These are phyloP conservation scores for Thoreauomyces humboldtii DNA, from an alignment of 192 early-diverging fungal genomes.

Conservation along the genomic window DNA sequence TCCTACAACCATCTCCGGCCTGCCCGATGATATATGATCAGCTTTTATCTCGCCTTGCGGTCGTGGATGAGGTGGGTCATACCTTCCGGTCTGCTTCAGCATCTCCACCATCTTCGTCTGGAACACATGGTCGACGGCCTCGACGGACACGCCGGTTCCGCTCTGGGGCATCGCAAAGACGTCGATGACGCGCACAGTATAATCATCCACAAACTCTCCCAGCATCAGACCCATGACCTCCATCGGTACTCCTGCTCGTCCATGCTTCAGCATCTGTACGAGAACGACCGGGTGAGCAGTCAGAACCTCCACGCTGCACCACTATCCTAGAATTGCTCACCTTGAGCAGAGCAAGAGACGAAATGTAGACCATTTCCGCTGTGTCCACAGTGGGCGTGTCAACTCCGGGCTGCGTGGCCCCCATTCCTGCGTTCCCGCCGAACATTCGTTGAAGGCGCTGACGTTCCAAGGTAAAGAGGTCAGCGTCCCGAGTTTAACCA, in stretches of 20 bases:
- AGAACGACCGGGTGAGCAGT: conserved; percentile 8
- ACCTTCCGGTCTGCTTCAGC: conserved; percentile 98
- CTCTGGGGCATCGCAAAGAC: conserved; percentile 99
- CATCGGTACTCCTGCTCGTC: conserved; percentile 97
- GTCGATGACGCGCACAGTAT: conserved; percentile 98
- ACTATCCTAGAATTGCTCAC: conserved; percentile 38
- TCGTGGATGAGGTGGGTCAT: no score
- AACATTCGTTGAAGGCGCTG: conserved; percentile 42
- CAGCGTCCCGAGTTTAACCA: no score
- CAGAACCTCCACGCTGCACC: background rate
- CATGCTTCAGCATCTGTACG: conserved; percentile 49
- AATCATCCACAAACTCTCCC: conserved; percentile 99
- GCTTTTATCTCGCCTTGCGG: no score
- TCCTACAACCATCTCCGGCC: conserved; percentile 98
- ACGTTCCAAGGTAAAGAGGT: no score
- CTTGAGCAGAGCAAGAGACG: conserved; percentile 94
- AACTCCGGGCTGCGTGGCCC: conserved; percentile 43
- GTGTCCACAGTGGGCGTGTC: conserved; percentile 96
- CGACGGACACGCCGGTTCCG: conserved; percentile 98
- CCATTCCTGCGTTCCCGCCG: conserved; percentile 35
- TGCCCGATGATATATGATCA: conserved; percentile 29
- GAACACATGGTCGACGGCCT: conserved; percentile 98
- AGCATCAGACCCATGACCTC: conserved; percentile 99
- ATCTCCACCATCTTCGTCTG: conserved; percentile 99
- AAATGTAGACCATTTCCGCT: conserved; percentile 99